A percentile compares a stretch with the other conserved stretches of the same genome.
These are phyloP conservation scores for Kwoniella mangroviensis DNA, from an alignment of 768 basidiomycete species.

Conservation along the genomic window DNA sequence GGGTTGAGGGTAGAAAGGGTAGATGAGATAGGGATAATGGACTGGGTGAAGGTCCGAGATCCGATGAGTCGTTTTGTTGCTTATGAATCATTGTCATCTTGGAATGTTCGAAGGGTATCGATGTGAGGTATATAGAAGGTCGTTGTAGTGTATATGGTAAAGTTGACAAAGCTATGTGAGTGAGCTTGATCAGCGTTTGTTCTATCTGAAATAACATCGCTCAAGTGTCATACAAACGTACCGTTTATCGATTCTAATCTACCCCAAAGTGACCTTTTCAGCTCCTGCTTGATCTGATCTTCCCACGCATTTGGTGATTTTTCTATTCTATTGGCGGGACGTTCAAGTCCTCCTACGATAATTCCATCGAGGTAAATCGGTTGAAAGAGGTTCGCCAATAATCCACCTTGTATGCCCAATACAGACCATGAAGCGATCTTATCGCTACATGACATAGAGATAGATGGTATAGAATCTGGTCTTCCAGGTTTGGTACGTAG, in stretches of 20 bases:
- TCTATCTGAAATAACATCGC: background rate
- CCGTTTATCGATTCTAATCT: conserved; percentile 60
- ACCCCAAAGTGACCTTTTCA: conserved; percentile 69
- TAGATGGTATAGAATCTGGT: conserved; percentile 80
- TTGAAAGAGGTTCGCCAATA: conserved; percentile 63
- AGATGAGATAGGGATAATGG: conserved; percentile 20
- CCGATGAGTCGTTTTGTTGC: conserved; percentile 58
- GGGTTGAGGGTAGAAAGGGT: conserved; percentile 1
- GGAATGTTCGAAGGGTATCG: conserved; percentile 67
- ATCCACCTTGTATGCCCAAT: conserved; percentile 82
- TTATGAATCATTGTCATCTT: conserved; percentile 59
- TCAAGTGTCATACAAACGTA: conserved; percentile 8
- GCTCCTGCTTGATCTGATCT: conserved; percentile 65
- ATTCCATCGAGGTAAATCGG: conserved; percentile 72
- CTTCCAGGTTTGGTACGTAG: conserved; percentile 93
- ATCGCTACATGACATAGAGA: conserved; percentile 91
- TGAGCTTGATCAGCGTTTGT: no score
- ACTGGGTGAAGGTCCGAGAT: conserved; percentile 37
- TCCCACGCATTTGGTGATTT: no score
- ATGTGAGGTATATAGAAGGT: conserved; percentile 68
- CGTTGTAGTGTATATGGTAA: conserved; percentile 62
- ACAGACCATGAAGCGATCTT: conserved; percentile 88
- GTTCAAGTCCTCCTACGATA: conserved; percentile 73
- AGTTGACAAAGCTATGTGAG: conserved; percentile 38
- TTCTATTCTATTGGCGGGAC: conserved; percentile 54